Conservation (phyloP, 1,284 basidiomycete genomes). For the Sphaerobolus stellatus region DNA sequence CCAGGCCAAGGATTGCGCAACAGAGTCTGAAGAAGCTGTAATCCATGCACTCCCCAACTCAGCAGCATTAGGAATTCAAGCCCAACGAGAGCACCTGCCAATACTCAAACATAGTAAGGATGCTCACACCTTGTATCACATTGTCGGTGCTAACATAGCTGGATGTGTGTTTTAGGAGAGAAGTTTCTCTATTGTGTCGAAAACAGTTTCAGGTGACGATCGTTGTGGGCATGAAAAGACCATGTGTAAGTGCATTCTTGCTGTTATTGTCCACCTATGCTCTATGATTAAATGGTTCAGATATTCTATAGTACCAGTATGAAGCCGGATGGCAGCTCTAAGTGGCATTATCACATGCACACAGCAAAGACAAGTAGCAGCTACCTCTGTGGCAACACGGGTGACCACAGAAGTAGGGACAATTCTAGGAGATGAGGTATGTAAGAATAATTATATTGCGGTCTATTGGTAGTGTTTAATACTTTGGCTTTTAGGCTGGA, state of each 20-base stretch:
- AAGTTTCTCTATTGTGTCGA: conserved; percentile 84
- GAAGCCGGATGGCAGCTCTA: conserved; percentile 84
- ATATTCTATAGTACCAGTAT: conserved; percentile 91
- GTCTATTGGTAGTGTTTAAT: not conserved
- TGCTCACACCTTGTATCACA: not conserved
- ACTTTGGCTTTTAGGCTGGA: conserved; percentile 66
- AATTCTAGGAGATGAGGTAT: conserved; percentile 86
- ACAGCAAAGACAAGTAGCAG: conserved; percentile 93
- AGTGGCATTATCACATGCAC: conserved; percentile 86
- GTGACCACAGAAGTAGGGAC: conserved; percentile 90
- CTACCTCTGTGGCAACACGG: conserved; percentile 88
- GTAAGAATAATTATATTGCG: conserved; percentile 19
- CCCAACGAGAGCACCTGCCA: conserved; percentile 78
- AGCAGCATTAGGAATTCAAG: conserved; percentile 60
- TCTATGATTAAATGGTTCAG: conserved; percentile 39
- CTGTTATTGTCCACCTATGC: not conserved
- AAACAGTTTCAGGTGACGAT: conserved; percentile 80
- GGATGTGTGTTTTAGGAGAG: conserved; percentile 57
- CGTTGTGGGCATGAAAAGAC: conserved; percentile 94
- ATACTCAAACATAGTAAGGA: conserved; percentile 83
- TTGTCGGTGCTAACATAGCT: not conserved
- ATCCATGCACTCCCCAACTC: conserved; percentile 64
- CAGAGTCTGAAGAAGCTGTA: conserved; percentile 71
- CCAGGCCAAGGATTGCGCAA: conserved; percentile 85
- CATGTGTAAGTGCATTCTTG: conserved; percentile 65